Conservation (phyloP, 768 basidiomycete genomes). For the Nidularia pulvinata region DNA sequence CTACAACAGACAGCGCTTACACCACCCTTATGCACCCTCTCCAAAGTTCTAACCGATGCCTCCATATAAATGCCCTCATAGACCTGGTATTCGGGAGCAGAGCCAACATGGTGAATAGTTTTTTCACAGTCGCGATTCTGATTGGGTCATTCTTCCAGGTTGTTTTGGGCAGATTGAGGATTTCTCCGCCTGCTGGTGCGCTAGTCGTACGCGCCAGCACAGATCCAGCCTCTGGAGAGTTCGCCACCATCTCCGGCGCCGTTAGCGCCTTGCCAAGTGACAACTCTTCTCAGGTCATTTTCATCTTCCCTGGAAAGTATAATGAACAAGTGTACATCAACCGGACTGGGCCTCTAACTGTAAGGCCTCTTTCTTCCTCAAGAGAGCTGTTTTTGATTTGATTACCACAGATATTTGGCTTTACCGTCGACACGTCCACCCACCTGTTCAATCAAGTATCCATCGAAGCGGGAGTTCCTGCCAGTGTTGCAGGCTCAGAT, state of each 20-base stretch:
- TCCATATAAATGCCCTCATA: too few species aligned
- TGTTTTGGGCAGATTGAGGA: constrained; percentile 21
- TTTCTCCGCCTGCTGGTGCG: constrained; percentile 31
- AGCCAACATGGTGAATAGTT: too few species aligned
- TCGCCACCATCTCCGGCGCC: constrained; percentile 27
- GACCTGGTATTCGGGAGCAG: too few species aligned
- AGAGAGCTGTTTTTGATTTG: too few species aligned
- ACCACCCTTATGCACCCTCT: too few species aligned
- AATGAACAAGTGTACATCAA: constrained; percentile 32
- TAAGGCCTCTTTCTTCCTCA: constrained; percentile 2
- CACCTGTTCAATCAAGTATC: constrained; percentile 38
- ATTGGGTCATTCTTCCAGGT: background rate
- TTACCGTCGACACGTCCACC: constrained; percentile 34
- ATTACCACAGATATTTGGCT: constrained; percentile 35
- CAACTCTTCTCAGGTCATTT: constrained; percentile 25
- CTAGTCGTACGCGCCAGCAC: constrained; percentile 28
- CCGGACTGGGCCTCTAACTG: constrained; percentile 30
- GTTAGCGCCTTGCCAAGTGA: constrained; percentile 30
- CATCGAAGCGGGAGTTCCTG: constrained; percentile 31
- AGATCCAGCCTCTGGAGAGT: constrained; percentile 26
- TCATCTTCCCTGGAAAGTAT: constrained; percentile 40
- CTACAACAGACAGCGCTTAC: too few species aligned
- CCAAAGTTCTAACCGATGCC: too few species aligned
- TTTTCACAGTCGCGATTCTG: too few species aligned
- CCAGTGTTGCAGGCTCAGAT: constrained; percentile 36